Conservation (phyloP, 2,329 filamentous ascomycete species). For the Cladophialophora bantiana region DNA sequence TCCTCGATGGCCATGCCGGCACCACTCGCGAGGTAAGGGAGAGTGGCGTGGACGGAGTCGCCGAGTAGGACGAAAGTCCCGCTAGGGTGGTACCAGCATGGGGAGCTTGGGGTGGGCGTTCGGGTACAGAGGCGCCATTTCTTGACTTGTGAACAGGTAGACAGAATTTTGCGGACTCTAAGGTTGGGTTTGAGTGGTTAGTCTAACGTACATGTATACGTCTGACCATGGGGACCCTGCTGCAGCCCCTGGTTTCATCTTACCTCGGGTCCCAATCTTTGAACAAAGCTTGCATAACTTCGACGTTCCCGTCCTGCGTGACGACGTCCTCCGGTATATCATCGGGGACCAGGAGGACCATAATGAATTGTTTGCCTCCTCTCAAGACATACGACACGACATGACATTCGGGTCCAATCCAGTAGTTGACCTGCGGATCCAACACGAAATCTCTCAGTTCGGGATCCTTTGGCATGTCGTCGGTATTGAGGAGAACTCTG, state of each 20-base stretch:
- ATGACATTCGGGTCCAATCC: slow-evolving; percentile 62
- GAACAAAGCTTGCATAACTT: slow-evolving; percentile 45
- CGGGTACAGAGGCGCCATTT: slow-evolving; percentile 55
- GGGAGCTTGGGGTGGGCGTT: slow-evolving; percentile 19
- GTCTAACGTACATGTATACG: background rate
- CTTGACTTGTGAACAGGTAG: slow-evolving; percentile 36
- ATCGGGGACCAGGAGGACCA: slow-evolving; percentile 57
- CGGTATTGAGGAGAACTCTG: slow-evolving; percentile 58
- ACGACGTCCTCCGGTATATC: slow-evolving; percentile 49
- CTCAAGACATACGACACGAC: slow-evolving; percentile 58
- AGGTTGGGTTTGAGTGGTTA: background rate
- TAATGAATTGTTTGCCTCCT: slow-evolving; percentile 55
- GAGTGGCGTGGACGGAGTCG: slow-evolving; percentile 55
- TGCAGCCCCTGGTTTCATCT: background rate
- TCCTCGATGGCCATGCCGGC: slow-evolving; percentile 45
- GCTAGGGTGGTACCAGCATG: slow-evolving; percentile 28
- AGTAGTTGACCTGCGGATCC: slow-evolving; percentile 61
- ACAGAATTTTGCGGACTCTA: slow-evolving; percentile 41
- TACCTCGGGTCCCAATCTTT: slow-evolving; percentile 51
- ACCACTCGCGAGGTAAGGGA: slow-evolving; percentile 48
- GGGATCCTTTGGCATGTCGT: slow-evolving; percentile 57
- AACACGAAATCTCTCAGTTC: slow-evolving; percentile 56
- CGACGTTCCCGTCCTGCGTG: slow-evolving; percentile 45
- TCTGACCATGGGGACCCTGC: background rate
- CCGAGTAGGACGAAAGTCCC: slow-evolving; percentile 47